Conservation (phyloP, 768 basidiomycete species). For the Psilocybe cubensis region DNA sequence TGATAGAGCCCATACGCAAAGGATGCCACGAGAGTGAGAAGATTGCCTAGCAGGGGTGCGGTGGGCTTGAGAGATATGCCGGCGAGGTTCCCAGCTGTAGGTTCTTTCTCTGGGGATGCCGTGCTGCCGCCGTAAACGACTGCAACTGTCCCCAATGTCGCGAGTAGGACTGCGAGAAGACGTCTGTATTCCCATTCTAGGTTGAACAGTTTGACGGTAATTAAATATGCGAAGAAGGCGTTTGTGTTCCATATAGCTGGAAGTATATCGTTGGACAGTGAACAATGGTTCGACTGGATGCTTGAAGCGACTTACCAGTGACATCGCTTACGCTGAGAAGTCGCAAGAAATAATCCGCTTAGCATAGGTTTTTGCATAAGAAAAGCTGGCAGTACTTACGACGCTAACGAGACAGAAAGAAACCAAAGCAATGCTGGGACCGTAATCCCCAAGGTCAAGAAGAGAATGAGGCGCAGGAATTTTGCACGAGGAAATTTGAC, state of each 20-base stretch:
- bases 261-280: slow-evolving; percentile 3
- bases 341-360: slow-evolving; percentile 9
- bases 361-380: background rate
- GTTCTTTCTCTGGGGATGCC: slow-evolving; percentile 17
- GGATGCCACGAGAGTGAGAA: slow-evolving; percentile 74
- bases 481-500: slow-evolving; percentile 36
- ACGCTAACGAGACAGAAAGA: slow-evolving; percentile 64
- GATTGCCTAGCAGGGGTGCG: slow-evolving; percentile 71
- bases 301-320: slow-evolving; percentile 49
- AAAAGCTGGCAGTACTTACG: slow-evolving; percentile 51
- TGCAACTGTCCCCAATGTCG: slow-evolving; percentile 77
- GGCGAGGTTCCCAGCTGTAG: slow-evolving; percentile 14
- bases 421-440: slow-evolving; percentile 79
- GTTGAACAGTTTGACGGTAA: slow-evolving; percentile 74
- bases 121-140: slow-evolving; percentile 82
- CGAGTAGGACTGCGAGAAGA: slow-evolving; percentile 74
- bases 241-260: slow-evolving; percentile 84
- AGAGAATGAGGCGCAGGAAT: slow-evolving; percentile 42
- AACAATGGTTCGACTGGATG: slow-evolving; percentile 4
- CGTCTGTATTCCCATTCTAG: slow-evolving; percentile 66
- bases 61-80: slow-evolving; percentile 34
- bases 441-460: slow-evolving; percentile 61
- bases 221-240: slow-evolving; percentile 89
- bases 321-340: slow-evolving; percentile 74
- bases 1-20: slow-evolving; percentile 78